Percentiles rank a stretch among this genome's conserved stretches.
These are phyloP conservation scores for Leccinum variicolor DNA, from an alignment of 768 basidiomycete genomes.

Conservation along the genomic window DNA sequence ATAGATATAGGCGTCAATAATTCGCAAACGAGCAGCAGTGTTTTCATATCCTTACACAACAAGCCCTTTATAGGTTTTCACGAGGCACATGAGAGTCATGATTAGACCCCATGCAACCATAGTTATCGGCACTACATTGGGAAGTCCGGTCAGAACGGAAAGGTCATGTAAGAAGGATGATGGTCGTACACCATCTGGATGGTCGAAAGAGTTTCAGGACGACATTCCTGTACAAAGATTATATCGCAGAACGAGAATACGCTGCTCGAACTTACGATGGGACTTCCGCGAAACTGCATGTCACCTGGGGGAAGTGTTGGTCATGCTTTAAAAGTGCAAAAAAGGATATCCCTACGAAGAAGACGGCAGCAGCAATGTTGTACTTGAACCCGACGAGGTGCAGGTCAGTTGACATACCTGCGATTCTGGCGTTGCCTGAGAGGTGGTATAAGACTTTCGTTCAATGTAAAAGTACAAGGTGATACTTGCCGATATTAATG, in stretches of 20 bases:
- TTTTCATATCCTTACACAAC: conserved; percentile 24
- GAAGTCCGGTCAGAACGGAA: conserved; percentile 6
- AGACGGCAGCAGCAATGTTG: conserved; percentile 38
- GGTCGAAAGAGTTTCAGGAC: conserved; percentile 33
- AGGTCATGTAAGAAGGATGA: neutral
- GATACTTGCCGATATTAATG: conserved; percentile 39
- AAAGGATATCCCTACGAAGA: conserved; percentile 28
- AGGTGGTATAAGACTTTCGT: neutral
- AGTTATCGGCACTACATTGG: conserved; percentile 35
- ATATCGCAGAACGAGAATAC: neutral
- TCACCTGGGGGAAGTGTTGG: conserved; percentile 19
- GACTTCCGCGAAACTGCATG: conserved; percentile 38
- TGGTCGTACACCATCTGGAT: conserved; percentile 33
- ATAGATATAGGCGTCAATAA: neutral
- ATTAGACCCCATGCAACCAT: conserved; percentile 40
- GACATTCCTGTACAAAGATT: conserved; percentile 31
- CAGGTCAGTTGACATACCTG: conserved; percentile 40
- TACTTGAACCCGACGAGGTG: conserved; percentile 33
- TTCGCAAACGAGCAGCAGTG: neutral
- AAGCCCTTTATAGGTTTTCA: conserved; percentile 31
- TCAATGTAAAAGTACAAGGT: neutral
- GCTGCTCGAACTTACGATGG: conserved; percentile 31
- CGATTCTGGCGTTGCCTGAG: conserved; percentile 42
- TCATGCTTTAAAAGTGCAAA: neutral
- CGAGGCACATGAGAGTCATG: conserved; percentile 37